phyloP scores from a whole-genome alignment of 1,284 basidiomycete genomes.

The Ganoderma meredithae region DNA sequence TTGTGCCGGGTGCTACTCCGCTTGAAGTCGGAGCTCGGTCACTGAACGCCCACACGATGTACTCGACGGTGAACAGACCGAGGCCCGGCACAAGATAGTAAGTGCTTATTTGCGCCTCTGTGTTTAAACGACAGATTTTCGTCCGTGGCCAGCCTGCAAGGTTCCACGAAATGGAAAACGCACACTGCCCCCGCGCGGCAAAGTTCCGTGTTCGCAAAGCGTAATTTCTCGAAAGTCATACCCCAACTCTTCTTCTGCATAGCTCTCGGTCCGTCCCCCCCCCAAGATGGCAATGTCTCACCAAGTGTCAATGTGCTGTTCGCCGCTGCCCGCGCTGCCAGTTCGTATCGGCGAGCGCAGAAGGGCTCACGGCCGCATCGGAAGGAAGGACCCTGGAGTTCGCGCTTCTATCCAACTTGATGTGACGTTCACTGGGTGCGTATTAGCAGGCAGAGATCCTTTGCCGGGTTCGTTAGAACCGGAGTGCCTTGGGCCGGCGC shows the following conservation, averaged over 20 bases:
- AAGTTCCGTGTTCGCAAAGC: not conserved
- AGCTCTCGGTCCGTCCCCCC: not conserved
- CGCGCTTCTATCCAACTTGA: slow-evolving; percentile 2
- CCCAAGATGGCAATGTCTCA: not conserved
- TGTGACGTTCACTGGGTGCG: not conserved
- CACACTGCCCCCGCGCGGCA: too few relatives aligned
- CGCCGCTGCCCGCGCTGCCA: not conserved
- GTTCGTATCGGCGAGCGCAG: not conserved
- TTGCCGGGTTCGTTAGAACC: not conserved
- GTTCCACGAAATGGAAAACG: not conserved
- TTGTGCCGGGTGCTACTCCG: not conserved
- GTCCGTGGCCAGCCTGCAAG: not conserved
- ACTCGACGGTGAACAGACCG: not conserved
- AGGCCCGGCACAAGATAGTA: not conserved
- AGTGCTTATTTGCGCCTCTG: not conserved
- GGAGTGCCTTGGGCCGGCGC: too few relatives aligned
- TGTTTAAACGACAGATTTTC: not conserved
- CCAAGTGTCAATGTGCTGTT: not conserved
- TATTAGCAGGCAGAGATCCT: not conserved
- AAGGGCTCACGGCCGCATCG: not conserved
- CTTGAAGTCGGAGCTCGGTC: not conserved
- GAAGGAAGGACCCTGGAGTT: not conserved
- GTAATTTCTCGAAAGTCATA: not conserved
- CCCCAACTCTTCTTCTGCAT: not conserved
- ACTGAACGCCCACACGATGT: not conserved